These are phyloP conservation scores for Claviceps sp. DNA, from an alignment of 2,329 filamentous ascomycete species.

Conservation along the genomic window DNA sequence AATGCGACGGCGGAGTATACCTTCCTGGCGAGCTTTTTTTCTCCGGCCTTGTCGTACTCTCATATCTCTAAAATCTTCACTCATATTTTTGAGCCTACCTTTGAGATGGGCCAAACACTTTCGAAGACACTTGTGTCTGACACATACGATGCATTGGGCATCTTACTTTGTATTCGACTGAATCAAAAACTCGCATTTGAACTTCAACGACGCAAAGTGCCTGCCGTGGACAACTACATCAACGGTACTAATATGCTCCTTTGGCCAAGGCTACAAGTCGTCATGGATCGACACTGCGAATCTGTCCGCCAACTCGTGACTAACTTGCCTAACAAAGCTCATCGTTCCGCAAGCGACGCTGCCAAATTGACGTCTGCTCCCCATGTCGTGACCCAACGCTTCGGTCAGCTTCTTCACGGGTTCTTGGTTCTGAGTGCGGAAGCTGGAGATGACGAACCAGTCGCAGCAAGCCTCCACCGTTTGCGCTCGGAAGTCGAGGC, in stretches of 20 bases:
- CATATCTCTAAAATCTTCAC: slow-evolving; percentile 71
- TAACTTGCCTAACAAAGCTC: slow-evolving; percentile 33
- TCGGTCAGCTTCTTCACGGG: slow-evolving; percentile 81
- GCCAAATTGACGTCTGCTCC: slow-evolving; percentile 64
- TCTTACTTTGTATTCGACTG: slow-evolving; percentile 80
- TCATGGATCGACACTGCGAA: slow-evolving; percentile 88
- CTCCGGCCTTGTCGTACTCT: slow-evolving; percentile 59
- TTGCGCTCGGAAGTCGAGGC: slow-evolving; percentile 71
- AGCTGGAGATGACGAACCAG: slow-evolving; percentile 86
- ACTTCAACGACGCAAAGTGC: slow-evolving; percentile 80
- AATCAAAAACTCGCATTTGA: slow-evolving; percentile 94
- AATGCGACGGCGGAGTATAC: slow-evolving; percentile 92
- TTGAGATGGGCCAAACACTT: slow-evolving; percentile 65
- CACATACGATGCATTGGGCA: slow-evolving; percentile 71
- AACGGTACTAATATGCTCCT: slow-evolving; percentile 93
- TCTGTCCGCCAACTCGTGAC: slow-evolving; percentile 56
- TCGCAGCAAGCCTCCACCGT: slow-evolving; percentile 65
- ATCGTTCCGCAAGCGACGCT: slow-evolving; percentile 32
- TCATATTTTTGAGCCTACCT: slow-evolving; percentile 81
- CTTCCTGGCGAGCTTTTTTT: slow-evolving; percentile 84
- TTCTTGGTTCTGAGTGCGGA: slow-evolving; percentile 76
- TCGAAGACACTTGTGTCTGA: slow-evolving; percentile 65
- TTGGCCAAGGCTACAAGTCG: slow-evolving; percentile 87
- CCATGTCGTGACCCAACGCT: slow-evolving; percentile 86
- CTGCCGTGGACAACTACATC: slow-evolving; percentile 78